Base-by-base conservation (phyloP, 2,329 filamentous ascomycete species). In the Thermoascus crustaceus region DNA sequence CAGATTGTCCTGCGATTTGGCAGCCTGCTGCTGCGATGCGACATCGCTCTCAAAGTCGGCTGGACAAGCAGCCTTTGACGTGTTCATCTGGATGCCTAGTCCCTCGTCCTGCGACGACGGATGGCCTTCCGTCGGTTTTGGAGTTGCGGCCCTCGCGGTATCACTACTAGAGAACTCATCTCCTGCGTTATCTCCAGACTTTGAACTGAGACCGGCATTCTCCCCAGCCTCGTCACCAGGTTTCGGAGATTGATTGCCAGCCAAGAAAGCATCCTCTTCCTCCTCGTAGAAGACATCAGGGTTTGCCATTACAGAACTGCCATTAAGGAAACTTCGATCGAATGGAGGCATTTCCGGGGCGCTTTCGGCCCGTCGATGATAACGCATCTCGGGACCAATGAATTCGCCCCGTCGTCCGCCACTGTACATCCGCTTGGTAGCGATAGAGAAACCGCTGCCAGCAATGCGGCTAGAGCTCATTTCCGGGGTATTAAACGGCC, bases 401-500 rank as follows among this genome's bases (percentile, higher is more conserved):
- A 67, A 67, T 43, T 65, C 63, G 22, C 63, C 64, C 9, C 63
- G 59, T 35, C 61, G 53, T 21, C 64, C 64, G 50, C 66, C 67
- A 39, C 67, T 70, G 45, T 71, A 68, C 59, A 71, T 67, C 21
- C 64, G 57, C 36, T 57, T 62, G 4, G 61, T 60, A 31, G 58
- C 60, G 32, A 55, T 49, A 5, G 61, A 58, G 35, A 67, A 63
- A 5, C 60, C 55, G 36, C 55, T 62, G 16, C 51, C 48, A 3
- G 53, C 42, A 39, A 49, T 45, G 22, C 45, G 47, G 14, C 52
- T 46, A 11, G 53, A 49, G n/a, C 56, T 54, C 48, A 62, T 61
- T 34, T 64, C 63, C 5, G 66, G 63, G 0, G 87, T 94, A 50
- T 93, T 91, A 60, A 94, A 94, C 0, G 89, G 87, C 2, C 87